These are phyloP conservation scores for Yarrowia galli DNA, from an alignment of 1,139 yeast genomes.

Conservation along the genomic window DNA sequence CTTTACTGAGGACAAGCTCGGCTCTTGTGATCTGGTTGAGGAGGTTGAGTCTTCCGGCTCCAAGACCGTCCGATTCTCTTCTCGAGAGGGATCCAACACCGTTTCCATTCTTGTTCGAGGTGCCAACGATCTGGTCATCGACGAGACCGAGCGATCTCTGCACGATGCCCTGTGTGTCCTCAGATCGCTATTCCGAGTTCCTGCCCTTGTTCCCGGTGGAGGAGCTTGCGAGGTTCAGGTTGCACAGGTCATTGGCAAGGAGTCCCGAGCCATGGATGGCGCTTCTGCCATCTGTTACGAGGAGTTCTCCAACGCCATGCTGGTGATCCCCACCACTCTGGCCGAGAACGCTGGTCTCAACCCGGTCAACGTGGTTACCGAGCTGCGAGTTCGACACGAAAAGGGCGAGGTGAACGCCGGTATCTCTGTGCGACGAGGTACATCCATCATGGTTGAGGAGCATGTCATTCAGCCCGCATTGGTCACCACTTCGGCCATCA, in stretches of 20 bases:
- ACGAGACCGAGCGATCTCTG: constrained; percentile 94
- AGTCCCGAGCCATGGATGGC: constrained; percentile 80
- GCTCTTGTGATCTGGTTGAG: constrained; percentile 89
- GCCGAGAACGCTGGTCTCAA: constrained; percentile 98
- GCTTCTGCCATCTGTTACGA: constrained; percentile 94
- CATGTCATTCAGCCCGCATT: constrained; percentile 96
- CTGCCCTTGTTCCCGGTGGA: constrained; percentile 97
- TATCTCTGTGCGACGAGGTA: constrained; percentile 90
- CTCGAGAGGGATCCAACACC: constrained; percentile 60
- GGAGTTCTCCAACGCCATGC: constrained; percentile 95
- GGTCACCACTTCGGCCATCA: constrained; percentile 91
- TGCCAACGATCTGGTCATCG: constrained; percentile 86
- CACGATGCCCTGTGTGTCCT: constrained; percentile 98
- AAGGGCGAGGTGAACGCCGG: constrained; percentile 94
- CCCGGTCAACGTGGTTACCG: constrained; percentile 94
- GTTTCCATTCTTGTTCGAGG: constrained; percentile 95
- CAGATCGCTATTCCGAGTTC: constrained; percentile 92
- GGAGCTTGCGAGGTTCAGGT: constrained; percentile 99
- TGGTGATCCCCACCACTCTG: constrained; percentile 93
- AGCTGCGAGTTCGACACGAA: constrained; percentile 89
- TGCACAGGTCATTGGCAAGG: constrained; percentile 78
- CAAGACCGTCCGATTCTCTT: constrained; percentile 83
- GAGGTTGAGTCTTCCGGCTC: constrained; percentile 93
- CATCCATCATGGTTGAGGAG: constrained; percentile 92
- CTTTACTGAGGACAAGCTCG: constrained; percentile 91